These are phyloP conservation scores for Postia placenta DNA, from an alignment of 768 basidiomycete genomes.

Conservation along the genomic window DNA sequence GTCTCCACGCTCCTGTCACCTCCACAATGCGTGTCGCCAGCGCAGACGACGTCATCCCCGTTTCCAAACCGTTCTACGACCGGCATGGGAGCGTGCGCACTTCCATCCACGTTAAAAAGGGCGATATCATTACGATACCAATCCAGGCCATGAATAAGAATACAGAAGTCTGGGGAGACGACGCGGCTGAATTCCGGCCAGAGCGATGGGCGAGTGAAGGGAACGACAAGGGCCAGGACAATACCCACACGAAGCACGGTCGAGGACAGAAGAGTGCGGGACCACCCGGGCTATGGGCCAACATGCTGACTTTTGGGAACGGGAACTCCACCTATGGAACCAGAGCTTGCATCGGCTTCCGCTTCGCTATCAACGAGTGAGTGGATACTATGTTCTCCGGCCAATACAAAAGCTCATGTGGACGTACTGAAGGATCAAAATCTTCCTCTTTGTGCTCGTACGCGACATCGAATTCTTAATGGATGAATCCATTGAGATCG, in stretches of 20 bases:
- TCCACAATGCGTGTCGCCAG: slow-evolving; percentile 49
- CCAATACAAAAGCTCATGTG: too few relatives aligned
- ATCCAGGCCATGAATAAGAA: slow-evolving; percentile 56
- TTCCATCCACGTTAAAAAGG: slow-evolving; percentile 24
- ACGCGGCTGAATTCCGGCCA: slow-evolving; percentile 56
- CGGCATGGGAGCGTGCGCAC: slow-evolving; percentile 11
- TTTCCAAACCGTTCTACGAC: slow-evolving; percentile 28
- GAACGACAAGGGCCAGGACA: slow-evolving; percentile 28
- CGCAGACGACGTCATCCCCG: slow-evolving; percentile 45
- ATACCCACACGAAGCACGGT: slow-evolving; percentile 27
- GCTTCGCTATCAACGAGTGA: slow-evolving; percentile 56
- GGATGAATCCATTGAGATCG: slow-evolving; percentile 46
- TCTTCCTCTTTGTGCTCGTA: slow-evolving; percentile 52
- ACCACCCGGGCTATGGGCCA: slow-evolving; percentile 44
- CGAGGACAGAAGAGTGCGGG: slow-evolving; percentile 44
- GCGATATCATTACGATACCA: slow-evolving; percentile 55
- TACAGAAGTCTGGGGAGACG: slow-evolving; percentile 53
- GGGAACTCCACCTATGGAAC: slow-evolving; percentile 45
- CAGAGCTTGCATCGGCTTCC: slow-evolving; percentile 56
- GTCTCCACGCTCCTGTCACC: slow-evolving; percentile 52
- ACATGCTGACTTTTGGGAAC: slow-evolving; percentile 51
- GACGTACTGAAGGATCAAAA: slow-evolving; percentile 55
- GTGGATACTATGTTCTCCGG: too few relatives aligned
- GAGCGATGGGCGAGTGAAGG: slow-evolving; percentile 30
- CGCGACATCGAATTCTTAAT: slow-evolving; percentile 51